A percentile compares a stretch with the other conserved stretches of the same genome.
These are phyloP conservation scores for Lentinula raphanica DNA, from an alignment of 768 basidiomycete species.

Conservation along the genomic window DNA sequence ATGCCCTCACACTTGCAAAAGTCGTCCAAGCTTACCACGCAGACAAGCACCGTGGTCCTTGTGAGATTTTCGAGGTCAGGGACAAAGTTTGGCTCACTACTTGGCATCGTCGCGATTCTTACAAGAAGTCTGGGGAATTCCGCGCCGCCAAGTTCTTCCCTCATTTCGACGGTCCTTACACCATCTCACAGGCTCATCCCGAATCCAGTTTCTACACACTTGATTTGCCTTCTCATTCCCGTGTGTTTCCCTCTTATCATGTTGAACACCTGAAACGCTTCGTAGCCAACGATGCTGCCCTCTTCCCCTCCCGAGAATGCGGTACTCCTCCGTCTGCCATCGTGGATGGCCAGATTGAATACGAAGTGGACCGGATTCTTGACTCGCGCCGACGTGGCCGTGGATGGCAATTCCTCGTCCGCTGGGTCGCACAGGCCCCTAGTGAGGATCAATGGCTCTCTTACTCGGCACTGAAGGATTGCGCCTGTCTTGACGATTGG, in stretches of 20 bases:
- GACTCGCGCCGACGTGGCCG: slow-evolving; percentile 17
- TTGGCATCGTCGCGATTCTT: no score
- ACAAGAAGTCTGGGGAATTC: no score
- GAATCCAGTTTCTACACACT: slow-evolving; percentile 14
- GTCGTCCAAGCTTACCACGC: no score
- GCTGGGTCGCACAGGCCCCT: no score
- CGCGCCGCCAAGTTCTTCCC: slow-evolving; percentile 30
- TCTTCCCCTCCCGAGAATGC: slow-evolving; percentile 24
- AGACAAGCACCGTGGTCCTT: no score
- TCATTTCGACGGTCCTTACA: slow-evolving; percentile 18
- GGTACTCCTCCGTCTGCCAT: slow-evolving; percentile 16
- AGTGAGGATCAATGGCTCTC: no score
- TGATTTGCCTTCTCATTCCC: slow-evolving; percentile 12
- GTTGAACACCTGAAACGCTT: slow-evolving; percentile 19
- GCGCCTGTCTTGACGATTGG: slow-evolving; percentile 15
- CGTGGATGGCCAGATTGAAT: slow-evolving; percentile 19
- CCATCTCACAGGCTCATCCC: slow-evolving; percentile 11
- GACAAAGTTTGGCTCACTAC: no score
- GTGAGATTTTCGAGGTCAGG: no score
- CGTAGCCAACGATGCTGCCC: slow-evolving; percentile 21
- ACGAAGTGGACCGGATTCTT: slow-evolving; percentile 20
- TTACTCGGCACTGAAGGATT: no score
- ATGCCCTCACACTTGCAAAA: no score
- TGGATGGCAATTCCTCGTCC: no score
- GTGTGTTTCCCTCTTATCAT: slow-evolving; percentile 25